Base-by-base conservation (phyloP, 2,329 filamentous ascomycete species). In the Ophiobolus disseminans region DNA sequence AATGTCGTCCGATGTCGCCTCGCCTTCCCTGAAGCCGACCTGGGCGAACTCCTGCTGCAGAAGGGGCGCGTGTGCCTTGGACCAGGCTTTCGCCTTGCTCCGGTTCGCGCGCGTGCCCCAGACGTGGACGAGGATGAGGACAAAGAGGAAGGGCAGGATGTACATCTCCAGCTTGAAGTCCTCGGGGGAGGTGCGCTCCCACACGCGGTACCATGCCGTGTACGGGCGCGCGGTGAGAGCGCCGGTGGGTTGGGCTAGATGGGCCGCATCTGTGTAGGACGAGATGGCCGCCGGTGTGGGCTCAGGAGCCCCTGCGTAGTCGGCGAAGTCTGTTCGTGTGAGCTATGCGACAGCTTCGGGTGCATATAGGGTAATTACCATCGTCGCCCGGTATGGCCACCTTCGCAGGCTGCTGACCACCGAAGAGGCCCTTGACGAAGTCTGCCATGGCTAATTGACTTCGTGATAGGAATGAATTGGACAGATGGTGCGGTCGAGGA, bases 151-250 rank as follows among this genome's bases (percentile, higher is more conserved):
- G 25, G 84, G 82, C 51, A 97, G 77, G 65, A 99, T 89, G 72
- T 91, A 78, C 50, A 89, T 88, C 78, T 99, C 94, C 65, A 87
- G 83, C 76, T 86, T 86, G 82, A 99, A 99, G 73, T 99, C 94
- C 67, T 81, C 82, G 51, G 87, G 78, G 20, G 86, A 86, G 66
- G 92, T 86, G 68, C 94, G 91, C 82, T 97, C 92, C 82, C 96
- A 94, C 53, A 97, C 80, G 47, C 91, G 91, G 78, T 97, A 99
- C 94, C 94, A 99, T 80, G 90, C 91, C 41, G 91, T 96, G 75
- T 88, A 97, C 11, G 90, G 89, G 20, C 80, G 75, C 76, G 76
- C 57, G 39, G 60, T 60, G 34, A 63, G 56, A n/a, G 68, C 79
- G 72, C 51, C 82, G 13, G 75, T 73, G 52, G 61, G 58, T 22